Base-by-base conservation (phyloP, 2,329 filamentous ascomycete species). In the Achaetomium macrosporum region DNA sequence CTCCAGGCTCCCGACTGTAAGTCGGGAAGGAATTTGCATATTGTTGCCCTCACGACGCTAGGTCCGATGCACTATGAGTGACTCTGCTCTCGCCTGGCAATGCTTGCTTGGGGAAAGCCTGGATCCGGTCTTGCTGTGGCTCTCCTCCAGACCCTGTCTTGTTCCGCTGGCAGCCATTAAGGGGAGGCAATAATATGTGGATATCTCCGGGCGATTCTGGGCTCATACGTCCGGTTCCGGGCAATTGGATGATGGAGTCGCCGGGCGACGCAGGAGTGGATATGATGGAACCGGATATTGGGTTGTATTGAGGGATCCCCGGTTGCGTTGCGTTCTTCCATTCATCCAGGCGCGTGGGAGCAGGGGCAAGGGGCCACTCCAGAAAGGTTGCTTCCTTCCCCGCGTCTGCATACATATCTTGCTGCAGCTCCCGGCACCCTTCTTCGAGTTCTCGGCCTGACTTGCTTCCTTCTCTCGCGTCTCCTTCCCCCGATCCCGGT, bases 171-270 rank as follows among this genome's bases (percentile, higher is more conserved):
- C 6, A 17, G 17, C 33, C 36, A 44, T 25, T 15, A 37, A 47
- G 40, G 35, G 41, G 35, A 44, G 37, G 42, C 20, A 42, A 43
- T 31, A 47, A 43, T 42, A 52, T 50, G 44, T 53, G 45, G 49
- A 49, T 30, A 19, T 41, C 37, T 16, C 43, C 36, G 25, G 40
- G 20, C 41, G 16, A 42, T 42, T 51, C 46, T 49, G 39, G 41
- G 42, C 48, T 57, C 48, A 51, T 51, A 33, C 44, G 52, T 20
- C 47, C 15, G 41, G 47, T 45, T 47, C 53, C 56, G 56, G 51
- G 41, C 57, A 52, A 55, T 56, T 52, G 55, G 51, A 47, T 48
- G 42, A 58, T 44, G 43, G 37, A 37, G 36, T 5, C 25, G 11
- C 5, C 12, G 15, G n/a, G 29, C n/a, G 42, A 33, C 16, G 17